Evolutionary conservation across 2,329 filamentous ascomycete genomes (phyloP).

Genomic region (Ophiosphaerella herpotricha): DNA sequence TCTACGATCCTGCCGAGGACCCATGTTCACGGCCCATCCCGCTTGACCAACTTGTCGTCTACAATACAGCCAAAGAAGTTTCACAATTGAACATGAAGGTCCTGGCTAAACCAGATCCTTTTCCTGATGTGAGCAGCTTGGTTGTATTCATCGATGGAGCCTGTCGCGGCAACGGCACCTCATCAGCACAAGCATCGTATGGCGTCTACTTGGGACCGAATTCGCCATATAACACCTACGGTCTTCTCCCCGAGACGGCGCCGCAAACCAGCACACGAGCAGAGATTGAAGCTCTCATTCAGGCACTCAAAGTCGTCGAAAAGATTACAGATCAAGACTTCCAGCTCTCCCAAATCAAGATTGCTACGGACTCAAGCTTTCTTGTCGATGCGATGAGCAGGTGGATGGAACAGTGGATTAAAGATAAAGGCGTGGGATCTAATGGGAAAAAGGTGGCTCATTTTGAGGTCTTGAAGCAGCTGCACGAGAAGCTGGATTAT

Average conservation of each 20-base stretch:
- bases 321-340: conserved; percentile 14
- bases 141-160: conserved; percentile 29
- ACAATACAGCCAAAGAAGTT: conserved; percentile 9
- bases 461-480: conserved; percentile 21
- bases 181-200: conserved; percentile 11
- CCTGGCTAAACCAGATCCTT: neutral
- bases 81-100: conserved; percentile 7
- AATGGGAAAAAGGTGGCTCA: conserved; percentile 29
- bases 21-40: neutral
- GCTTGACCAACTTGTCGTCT: conserved; percentile 3
- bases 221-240: conserved; percentile 8
- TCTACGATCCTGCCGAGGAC: neutral
- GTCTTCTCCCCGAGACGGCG: neutral
- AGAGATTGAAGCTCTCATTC: conserved; percentile 18
- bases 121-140: conserved; percentile 1
- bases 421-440: conserved; percentile 31
- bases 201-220: conserved; percentile 22
- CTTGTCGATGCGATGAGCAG: conserved; percentile 39
- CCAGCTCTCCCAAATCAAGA: conserved; percentile 13
- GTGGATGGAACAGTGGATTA: conserved; percentile 40
- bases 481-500: conserved; percentile 18
- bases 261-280: conserved; percentile 21
- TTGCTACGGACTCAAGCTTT: conserved; percentile 41
- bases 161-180: conserved; percentile 23
- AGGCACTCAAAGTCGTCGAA: conserved; percentile 6